These are phyloP conservation scores for Colletotrichum gigasporum DNA, from an alignment of 2,329 filamentous ascomycete genomes.

Conservation along the genomic window DNA sequence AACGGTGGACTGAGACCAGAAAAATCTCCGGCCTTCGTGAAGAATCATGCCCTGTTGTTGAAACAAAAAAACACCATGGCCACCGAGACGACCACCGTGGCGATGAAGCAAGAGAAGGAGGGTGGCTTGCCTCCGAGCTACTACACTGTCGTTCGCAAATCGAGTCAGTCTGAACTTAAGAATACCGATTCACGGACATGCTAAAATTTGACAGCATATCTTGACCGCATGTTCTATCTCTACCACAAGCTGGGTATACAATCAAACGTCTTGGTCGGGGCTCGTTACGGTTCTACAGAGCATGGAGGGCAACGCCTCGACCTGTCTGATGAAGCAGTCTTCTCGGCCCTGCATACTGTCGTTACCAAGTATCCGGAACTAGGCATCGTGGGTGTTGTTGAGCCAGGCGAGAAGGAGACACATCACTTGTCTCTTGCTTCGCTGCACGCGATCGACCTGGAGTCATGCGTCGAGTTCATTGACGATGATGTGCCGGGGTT, in stretches of 20 bases:
- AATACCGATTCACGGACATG: neutral
- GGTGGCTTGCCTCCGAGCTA: no score
- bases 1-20: no score
- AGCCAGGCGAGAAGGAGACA: constrained; percentile 4
- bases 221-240: constrained; percentile 33
- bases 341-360: constrained; percentile 32
- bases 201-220: neutral
- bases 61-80: no score
- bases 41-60: no score
- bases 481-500: constrained; percentile 1
- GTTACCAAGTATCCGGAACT: constrained; percentile 33
- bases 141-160: constrained; percentile 7
- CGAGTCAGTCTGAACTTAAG: neutral
- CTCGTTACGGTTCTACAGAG: constrained; percentile 27
- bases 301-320: neutral
- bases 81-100: no score
- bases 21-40: no score
- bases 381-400: constrained; percentile 27
- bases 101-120: no score
- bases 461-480: constrained; percentile 24
- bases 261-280: constrained; percentile 36
- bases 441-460: constrained; percentile 15
- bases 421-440: constrained; percentile 13
- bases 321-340: constrained; percentile 22
- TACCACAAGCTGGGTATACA: constrained; percentile 36